A percentile compares a stretch with the other conserved stretches of the same genome.
Conservation (phyloP, 495 filamentous ascomycete species). For the Pyrenopolyporus hunteri region DNA sequence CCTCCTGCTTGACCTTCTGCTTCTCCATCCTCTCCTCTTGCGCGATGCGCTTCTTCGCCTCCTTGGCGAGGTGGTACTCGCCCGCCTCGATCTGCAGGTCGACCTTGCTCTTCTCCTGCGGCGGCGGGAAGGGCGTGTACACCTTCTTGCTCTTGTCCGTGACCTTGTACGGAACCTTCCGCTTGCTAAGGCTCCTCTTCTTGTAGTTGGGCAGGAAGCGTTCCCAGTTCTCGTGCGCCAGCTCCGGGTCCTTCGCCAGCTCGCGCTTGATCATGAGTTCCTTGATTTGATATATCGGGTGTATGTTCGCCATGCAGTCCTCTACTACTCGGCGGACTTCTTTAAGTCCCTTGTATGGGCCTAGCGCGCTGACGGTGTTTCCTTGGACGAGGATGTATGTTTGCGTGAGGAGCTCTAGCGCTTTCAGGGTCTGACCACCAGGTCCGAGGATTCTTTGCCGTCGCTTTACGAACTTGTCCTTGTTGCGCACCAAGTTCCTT, state of each 20-base stretch:
- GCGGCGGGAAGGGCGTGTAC: constrained; percentile 79
- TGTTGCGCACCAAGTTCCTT: constrained; percentile 83
- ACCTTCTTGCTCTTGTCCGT: constrained; percentile 92
- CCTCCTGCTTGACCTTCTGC: constrained; percentile 81
- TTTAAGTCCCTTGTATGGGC: constrained; percentile 88
- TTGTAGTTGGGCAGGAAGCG: constrained; percentile 98
- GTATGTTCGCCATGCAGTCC: constrained; percentile 96
- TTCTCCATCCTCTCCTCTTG: constrained; percentile 80
- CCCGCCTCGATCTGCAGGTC: constrained; percentile 97
- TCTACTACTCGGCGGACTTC: constrained; percentile 88
- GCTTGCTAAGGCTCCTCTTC: constrained; percentile 87
- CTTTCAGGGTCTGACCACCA: constrained; percentile 74
- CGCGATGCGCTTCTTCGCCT: constrained; percentile 82
- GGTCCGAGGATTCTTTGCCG: constrained; percentile 86
- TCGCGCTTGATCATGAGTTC: constrained; percentile 99
- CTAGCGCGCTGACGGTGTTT: constrained; percentile 93
- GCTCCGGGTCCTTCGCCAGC: constrained; percentile 90
- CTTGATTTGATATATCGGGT: constrained; percentile 90
- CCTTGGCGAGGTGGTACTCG: constrained; percentile 93
- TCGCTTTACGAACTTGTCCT: constrained; percentile 96
- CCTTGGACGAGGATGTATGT: constrained; percentile 97
- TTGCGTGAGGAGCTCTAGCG: constrained; percentile 90
- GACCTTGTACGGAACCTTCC: constrained; percentile 81
- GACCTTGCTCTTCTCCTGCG: constrained; percentile 77
- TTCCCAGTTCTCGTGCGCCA: constrained; percentile 89